A percentile compares a stretch with the other conserved stretches of the same genome.
Evolutionary conservation across 257 asterid genomes (phyloP).

Genomic region (Fraxinus americana): DNA sequence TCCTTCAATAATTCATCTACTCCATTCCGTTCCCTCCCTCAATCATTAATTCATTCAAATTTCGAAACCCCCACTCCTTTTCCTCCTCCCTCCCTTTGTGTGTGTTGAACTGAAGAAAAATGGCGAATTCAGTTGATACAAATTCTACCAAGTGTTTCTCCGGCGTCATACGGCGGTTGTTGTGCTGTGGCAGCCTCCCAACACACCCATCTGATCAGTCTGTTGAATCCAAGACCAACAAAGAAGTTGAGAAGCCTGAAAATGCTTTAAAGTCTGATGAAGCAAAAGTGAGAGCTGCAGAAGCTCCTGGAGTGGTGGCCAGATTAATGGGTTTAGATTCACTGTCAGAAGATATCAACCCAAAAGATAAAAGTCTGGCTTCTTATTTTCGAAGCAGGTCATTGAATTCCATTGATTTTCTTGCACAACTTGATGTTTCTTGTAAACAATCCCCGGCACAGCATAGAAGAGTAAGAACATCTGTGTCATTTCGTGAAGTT

Average conservation of each 20-base stretch:
- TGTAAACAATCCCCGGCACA: slow-evolving; percentile 10
- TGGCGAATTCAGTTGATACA: slow-evolving; percentile 27
- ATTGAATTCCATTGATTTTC: slow-evolving; percentile 51
- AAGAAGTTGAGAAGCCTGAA: not conserved
- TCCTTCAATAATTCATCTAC: not conserved
- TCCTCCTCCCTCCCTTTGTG: not conserved
- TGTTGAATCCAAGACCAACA: slow-evolving; percentile 2
- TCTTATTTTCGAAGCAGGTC: slow-evolving; percentile 58
- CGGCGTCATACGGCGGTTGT: slow-evolving; percentile 30
- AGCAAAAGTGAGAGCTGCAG: slow-evolving; percentile 7
- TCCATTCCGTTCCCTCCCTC: not conserved
- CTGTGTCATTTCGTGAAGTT: slow-evolving; percentile 48
- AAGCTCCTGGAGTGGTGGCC: slow-evolving; percentile 60
- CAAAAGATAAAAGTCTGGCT: slow-evolving; percentile 33
- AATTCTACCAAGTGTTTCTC: slow-evolving; percentile 37
- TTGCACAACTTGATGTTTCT: slow-evolving; percentile 37
- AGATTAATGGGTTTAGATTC: slow-evolving; percentile 67
- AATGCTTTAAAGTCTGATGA: slow-evolving; percentile 2
- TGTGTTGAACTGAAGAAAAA: slow-evolving; percentile 12
- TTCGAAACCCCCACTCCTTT: not conserved
- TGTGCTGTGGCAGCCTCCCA: slow-evolving; percentile 51
- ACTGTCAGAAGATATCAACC: slow-evolving; percentile 32
- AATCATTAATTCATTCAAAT: not conserved
- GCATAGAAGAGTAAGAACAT: slow-evolving; percentile 56
- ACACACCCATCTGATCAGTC: slow-evolving; percentile 55